Conservation (phyloP, 371 early-diverging fungal genomes). For the Mortierella polycephala region DNA sequence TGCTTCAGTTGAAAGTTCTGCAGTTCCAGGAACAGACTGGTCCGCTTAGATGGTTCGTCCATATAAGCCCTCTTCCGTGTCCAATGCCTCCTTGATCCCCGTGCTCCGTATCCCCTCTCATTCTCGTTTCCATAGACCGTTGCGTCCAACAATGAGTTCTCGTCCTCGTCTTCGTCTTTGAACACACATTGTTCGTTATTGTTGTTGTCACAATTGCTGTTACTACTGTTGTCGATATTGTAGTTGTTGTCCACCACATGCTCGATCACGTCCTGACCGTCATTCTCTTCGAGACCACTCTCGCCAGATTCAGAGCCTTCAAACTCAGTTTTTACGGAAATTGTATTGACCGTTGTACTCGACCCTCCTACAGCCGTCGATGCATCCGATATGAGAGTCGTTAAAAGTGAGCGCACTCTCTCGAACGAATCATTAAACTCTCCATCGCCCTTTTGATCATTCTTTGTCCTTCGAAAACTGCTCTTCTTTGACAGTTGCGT, state of each 20-base stretch:
- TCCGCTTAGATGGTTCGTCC: conserved; percentile 21
- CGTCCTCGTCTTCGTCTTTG: not conserved
- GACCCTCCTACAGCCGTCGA: conserved; percentile 26
- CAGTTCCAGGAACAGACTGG: conserved; percentile 42
- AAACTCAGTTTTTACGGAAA: not conserved
- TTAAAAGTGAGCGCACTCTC: conserved; percentile 34
- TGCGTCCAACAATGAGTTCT: not conserved
- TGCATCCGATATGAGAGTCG: conserved; percentile 38
- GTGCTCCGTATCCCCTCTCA: conserved; percentile 1
- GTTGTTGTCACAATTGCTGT: too few species aligned
- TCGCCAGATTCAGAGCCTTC: conserved; percentile 9
- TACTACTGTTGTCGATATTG: too few species aligned
- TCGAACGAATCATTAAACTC: conserved; percentile 39
- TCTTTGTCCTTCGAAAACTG: too few species aligned
- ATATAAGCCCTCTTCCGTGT: conserved; percentile 5
- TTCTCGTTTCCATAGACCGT: not conserved
- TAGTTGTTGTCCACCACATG: too few species aligned
- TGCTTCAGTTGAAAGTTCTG: conserved; percentile 13
- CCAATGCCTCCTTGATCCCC: conserved; percentile 5
- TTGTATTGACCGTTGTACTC: not conserved
- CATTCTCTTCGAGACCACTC: conserved; percentile 5
- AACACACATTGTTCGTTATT: too few species aligned
- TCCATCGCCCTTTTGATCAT: too few species aligned
- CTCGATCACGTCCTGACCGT: too few species aligned
- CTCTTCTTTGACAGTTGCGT: too few species aligned